Evolutionary conservation across 805 yeast species (phyloP).

Genomic region (Kluyveromyces starmeri): DNA sequence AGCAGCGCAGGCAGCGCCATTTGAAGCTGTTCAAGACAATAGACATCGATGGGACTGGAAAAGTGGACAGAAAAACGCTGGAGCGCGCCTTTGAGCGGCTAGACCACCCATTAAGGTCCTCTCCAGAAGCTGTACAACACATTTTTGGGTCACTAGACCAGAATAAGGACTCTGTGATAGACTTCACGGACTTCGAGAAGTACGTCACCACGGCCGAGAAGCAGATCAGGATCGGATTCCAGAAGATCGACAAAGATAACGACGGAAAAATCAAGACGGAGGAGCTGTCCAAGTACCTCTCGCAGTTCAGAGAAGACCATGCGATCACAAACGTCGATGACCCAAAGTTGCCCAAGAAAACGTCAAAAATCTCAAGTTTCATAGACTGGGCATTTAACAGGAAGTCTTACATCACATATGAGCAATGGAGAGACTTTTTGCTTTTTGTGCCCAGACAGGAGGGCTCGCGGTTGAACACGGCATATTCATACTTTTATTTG

Average conservation of each 20-base stretch:
- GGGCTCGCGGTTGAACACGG: constrained; percentile 73
- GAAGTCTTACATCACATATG: constrained; percentile 56
- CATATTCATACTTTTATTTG: constrained; percentile 51
- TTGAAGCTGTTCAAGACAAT: constrained; percentile 34
- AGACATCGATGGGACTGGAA: constrained; percentile 34
- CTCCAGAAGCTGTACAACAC: constrained; percentile 47
- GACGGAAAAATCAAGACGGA: constrained; percentile 61
- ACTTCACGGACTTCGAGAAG: constrained; percentile 54
- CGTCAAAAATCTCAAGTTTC: constrained; percentile 16
- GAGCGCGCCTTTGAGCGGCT: constrained; percentile 33
- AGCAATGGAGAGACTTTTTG: constrained; percentile 78
- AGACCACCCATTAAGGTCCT: constrained; percentile 58
- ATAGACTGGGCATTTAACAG: constrained; percentile 25
- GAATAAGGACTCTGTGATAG: constrained; percentile 47
- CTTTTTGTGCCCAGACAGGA: constrained; percentile 72
- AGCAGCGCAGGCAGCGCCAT: constrained; percentile 31
- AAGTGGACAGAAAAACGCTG: constrained; percentile 31
- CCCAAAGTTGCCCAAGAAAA: constrained; percentile 3
- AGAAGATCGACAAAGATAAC: constrained; percentile 55
- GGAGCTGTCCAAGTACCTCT: constrained; percentile 62
- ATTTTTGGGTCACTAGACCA: constrained; percentile 53
- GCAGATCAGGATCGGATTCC: constrained; percentile 63
- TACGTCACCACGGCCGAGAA: constrained; percentile 61
- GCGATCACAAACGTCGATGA: constrained; percentile 2
- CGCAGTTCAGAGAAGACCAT: constrained; percentile 35